phyloP scores from a whole-genome alignment of 2,329 filamentous ascomycete species.

The Metarhizium robertsii region DNA sequence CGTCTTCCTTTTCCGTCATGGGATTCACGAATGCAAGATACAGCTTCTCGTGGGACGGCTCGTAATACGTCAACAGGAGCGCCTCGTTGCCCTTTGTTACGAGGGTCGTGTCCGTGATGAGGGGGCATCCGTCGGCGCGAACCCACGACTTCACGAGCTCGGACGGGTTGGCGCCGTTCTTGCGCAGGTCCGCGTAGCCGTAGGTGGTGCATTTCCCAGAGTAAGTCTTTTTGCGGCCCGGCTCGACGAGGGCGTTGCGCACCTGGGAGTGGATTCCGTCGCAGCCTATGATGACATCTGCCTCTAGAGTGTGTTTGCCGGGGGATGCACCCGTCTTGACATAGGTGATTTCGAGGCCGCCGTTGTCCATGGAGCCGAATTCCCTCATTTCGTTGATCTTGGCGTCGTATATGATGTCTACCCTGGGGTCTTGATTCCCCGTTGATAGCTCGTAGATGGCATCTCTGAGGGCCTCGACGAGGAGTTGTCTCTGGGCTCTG shows the following conservation, averaged over 20 bases:
- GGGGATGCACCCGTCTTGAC: neutral
- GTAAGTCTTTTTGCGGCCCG: constrained; percentile 18
- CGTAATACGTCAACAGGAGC: constrained; percentile 13
- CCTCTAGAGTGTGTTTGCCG: constrained; percentile 6
- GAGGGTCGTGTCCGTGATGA: constrained; percentile 13
- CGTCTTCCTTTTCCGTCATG: constrained; percentile 13
- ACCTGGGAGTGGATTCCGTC: constrained; percentile 30
- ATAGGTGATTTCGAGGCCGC: constrained; percentile 2
- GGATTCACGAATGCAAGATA: constrained; percentile 15
- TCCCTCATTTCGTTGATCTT: constrained; percentile 10
- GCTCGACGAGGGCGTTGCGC: constrained; percentile 18
- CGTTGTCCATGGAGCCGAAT: neutral
- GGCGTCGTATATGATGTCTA: constrained; percentile 11
- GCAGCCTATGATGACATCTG: constrained; percentile 24
- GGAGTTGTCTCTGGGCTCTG: constrained; percentile 16
- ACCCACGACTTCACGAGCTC: constrained; percentile 3
- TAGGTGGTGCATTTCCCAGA: constrained; percentile 20
- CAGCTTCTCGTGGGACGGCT: constrained; percentile 9
- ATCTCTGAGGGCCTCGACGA: constrained; percentile 17
- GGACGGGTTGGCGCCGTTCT: neutral
- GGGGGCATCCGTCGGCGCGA: constrained; percentile 10
- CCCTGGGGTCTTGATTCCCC: neutral
- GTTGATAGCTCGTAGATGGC: constrained; percentile 2
- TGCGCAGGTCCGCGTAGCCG: constrained; percentile 9
- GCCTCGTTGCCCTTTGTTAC: constrained; percentile 12